phyloP scores from a whole-genome alignment of 768 basidiomycete species.

The Leccinum uliginosum region DNA sequence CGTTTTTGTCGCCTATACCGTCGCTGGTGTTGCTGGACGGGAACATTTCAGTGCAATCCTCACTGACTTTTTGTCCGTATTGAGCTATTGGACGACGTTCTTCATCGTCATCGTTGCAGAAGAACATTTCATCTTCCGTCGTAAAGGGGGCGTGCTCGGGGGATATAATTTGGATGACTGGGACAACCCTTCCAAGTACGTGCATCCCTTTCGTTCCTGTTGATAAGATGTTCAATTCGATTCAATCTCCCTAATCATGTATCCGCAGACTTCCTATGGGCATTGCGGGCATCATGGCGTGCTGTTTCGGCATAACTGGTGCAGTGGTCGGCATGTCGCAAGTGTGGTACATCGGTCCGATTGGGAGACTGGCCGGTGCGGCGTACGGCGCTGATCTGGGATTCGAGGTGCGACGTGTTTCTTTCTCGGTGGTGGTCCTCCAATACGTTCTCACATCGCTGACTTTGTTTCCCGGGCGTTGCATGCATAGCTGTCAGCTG shows the following conservation, averaged over 20 bases:
- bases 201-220: neutral
- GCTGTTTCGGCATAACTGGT: constrained; percentile 42
- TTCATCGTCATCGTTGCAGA: constrained; percentile 43
- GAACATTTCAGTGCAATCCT: constrained; percentile 43
- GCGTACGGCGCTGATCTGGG: constrained; percentile 48
- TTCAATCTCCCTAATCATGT: neutral
- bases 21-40: constrained; percentile 39
- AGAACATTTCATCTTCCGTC: constrained; percentile 46
- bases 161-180: constrained; percentile 52
- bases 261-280: constrained; percentile 41
- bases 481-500: constrained; percentile 36
- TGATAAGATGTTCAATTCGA: neutral
- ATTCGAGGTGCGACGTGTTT: constrained; percentile 41
- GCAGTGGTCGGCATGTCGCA: constrained; percentile 53
- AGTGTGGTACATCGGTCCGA: constrained; percentile 49
- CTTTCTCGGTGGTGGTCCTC: neutral
- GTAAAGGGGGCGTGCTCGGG: constrained; percentile 35
- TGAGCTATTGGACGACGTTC: constrained; percentile 45
- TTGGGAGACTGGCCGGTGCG: constrained; percentile 40
- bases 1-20: constrained; percentile 35
- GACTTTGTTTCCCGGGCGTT: neutral
- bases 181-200: constrained; percentile 37
- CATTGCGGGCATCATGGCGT: constrained; percentile 44
- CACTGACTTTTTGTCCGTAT: constrained; percentile 39
- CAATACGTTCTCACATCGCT: neutral